Conservation (phyloP, 2,329 filamentous ascomycete species). For the Pestalotiopsis sp. region DNA sequence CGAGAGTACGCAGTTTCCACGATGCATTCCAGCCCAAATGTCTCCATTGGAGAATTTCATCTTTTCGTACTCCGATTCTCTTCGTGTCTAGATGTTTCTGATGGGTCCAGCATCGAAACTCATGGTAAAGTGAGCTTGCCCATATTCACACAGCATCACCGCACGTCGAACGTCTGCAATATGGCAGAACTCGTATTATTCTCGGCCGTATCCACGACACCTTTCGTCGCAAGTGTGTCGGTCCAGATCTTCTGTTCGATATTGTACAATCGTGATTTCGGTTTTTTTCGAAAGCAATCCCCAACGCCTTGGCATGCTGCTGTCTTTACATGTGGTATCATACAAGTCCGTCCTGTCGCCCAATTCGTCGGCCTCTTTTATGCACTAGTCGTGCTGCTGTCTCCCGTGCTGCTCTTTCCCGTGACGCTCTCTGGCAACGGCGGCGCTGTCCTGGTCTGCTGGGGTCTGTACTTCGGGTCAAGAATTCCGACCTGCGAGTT, state of each 20-base stretch:
- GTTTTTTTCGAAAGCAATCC: conserved; percentile 7
- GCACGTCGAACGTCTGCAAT: background rate
- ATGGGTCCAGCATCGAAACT: too few relatives aligned
- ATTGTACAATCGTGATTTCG: conserved; percentile 6
- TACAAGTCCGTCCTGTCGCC: background rate
- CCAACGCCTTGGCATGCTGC: conserved; percentile 8
- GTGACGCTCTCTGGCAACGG: conserved; percentile 23
- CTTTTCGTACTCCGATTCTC: background rate
- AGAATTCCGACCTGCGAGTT: conserved; percentile 36
- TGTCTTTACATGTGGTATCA: conserved; percentile 15
- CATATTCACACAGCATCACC: background rate
- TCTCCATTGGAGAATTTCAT: background rate
- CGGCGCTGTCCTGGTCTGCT: conserved; percentile 27
- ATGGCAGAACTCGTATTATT: background rate
- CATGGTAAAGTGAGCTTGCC: background rate
- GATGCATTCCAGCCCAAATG: background rate
- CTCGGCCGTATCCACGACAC: background rate
- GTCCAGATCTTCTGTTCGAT: background rate
- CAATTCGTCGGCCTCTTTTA: background rate
- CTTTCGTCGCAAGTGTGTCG: background rate
- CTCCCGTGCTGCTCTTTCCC: conserved; percentile 8
- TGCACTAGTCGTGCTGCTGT: conserved; percentile 2
- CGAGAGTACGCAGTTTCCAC: background rate
- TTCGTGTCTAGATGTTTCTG: background rate
- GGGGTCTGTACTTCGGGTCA: conserved; percentile 38